Conservation (phyloP, 129 eudicot genomes). For the Ambrosia artemisiifolia region DNA sequence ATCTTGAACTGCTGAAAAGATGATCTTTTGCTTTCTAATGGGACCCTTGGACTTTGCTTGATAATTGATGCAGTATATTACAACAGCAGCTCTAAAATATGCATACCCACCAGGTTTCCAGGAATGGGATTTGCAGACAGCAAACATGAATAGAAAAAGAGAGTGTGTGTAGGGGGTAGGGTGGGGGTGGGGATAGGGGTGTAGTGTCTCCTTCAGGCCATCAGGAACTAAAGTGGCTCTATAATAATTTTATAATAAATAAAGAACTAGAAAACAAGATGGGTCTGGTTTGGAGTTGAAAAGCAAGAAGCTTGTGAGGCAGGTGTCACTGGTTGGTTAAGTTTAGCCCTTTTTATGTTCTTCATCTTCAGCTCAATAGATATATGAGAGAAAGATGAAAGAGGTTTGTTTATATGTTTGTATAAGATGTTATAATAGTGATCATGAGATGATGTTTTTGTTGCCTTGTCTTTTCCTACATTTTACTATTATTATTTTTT, state of each 20-base stretch:
- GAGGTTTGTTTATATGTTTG: slow-evolving; percentile 12
- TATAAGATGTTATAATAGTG: not conserved
- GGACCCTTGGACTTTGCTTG: slow-evolving; percentile 23
- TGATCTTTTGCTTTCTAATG: slow-evolving; percentile 23
- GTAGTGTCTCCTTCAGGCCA: slow-evolving; percentile 34
- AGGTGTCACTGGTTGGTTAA: slow-evolving; percentile 24
- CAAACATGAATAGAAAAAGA: slow-evolving; percentile 9
- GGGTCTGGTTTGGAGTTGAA: slow-evolving; percentile 26
- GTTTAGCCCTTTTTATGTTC: slow-evolving; percentile 19
- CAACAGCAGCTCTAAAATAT: slow-evolving; percentile 22
- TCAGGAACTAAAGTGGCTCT: slow-evolving; percentile 22
- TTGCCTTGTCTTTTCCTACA: slow-evolving; percentile 32
- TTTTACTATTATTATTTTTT: slow-evolving; percentile 6
- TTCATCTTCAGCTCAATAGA: not conserved
- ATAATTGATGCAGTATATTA: slow-evolving; percentile 21
- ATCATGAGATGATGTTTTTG: slow-evolving; percentile 23
- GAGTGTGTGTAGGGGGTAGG: not conserved
- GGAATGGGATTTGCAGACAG: slow-evolving; percentile 21
- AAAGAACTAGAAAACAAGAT: slow-evolving; percentile 22
- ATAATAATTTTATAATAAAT: not conserved
- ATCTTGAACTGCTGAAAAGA: slow-evolving; percentile 24
- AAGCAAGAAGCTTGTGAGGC: slow-evolving; percentile 22
- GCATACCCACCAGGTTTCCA: slow-evolving; percentile 29
- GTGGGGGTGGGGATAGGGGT: slow-evolving; percentile 9
- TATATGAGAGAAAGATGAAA: not conserved